Percentiles rank a stretch among this genome's conserved stretches.
phyloP scores from a whole-genome alignment of 2,329 filamentous ascomycete genomes.

The Aspergillus eucalypticola region DNA sequence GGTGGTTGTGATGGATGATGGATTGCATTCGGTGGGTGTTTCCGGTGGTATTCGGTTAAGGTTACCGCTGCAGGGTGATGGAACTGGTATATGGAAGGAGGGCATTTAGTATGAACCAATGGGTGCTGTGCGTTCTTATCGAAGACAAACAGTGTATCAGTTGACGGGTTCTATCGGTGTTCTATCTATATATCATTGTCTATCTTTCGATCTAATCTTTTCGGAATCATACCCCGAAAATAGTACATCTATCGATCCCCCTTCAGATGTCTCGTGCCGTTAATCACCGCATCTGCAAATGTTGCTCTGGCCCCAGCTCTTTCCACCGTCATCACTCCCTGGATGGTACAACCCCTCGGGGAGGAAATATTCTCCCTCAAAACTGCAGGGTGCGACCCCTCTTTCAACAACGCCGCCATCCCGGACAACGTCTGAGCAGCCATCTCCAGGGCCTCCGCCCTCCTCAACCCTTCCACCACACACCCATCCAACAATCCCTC shows the following conservation, averaged over 20 bases:
- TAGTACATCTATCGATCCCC: conserved; percentile 12
- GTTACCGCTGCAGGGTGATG: conserved; percentile 5
- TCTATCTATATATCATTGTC: neutral
- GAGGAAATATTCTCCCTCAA: conserved; percentile 63
- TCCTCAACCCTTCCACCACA: conserved; percentile 62
- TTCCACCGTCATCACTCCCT: conserved; percentile 60
- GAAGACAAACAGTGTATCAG: too few relatives aligned
- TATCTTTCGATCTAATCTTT: neutral
- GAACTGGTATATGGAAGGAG: neutral
- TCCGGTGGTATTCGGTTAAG: conserved; percentile 10
- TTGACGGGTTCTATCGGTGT: neutral
- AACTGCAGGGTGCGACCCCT: conserved; percentile 62
- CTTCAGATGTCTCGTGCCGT: conserved; percentile 31
- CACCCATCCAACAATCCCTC: conserved; percentile 63
- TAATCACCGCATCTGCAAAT: conserved; percentile 53
- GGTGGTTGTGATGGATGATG: neutral
- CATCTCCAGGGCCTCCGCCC: conserved; percentile 63
- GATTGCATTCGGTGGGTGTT: neutral
- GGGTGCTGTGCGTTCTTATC: neutral
- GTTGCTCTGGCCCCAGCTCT: conserved; percentile 57
- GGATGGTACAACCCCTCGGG: conserved; percentile 64
- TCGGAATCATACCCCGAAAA: too few relatives aligned
- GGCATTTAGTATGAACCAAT: too few relatives aligned
- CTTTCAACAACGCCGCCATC: conserved; percentile 58
- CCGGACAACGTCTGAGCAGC: conserved; percentile 62